phyloP scores from a whole-genome alignment of 768 basidiomycete genomes.

The Psilocybe azurescens region DNA sequence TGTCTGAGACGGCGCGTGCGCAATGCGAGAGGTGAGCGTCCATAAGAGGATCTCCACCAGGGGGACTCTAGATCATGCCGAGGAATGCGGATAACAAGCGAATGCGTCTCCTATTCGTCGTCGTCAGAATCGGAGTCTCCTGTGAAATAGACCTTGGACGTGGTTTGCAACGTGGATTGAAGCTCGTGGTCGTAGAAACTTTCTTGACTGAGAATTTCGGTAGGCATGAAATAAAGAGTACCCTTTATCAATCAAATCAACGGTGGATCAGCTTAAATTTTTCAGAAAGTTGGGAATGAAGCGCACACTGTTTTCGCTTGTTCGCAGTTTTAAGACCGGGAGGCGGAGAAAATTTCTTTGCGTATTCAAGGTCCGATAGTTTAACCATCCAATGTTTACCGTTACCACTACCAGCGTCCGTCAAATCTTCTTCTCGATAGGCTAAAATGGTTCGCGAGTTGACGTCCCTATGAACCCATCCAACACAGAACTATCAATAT shows the following conservation, averaged over 20 bases:
- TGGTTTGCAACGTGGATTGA: background rate
- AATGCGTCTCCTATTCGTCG: background rate
- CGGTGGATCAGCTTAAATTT: background rate
- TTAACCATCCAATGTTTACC: background rate
- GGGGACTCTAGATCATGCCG: constrained; percentile 15
- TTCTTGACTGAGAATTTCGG: background rate
- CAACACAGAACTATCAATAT: too few relatives aligned
- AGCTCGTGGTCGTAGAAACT: background rate
- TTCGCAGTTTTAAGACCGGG: too few relatives aligned
- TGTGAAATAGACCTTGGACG: background rate
- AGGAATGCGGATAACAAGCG: background rate
- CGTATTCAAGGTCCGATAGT: constrained; percentile 1
- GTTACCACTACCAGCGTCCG: too few relatives aligned
- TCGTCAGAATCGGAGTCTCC: background rate
- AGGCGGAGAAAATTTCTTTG: background rate
- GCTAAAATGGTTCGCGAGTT: too few relatives aligned
- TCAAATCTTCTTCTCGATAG: too few relatives aligned
- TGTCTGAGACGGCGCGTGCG: background rate
- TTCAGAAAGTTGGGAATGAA: background rate
- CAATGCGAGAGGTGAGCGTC: constrained; percentile 10
- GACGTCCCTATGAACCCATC: too few relatives aligned
- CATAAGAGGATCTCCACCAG: constrained; percentile 18
- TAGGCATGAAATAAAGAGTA: constrained; percentile 1
- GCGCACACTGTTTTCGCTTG: background rate
- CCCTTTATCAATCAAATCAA: background rate